Base-by-base conservation (phyloP, 169 alveolate species). In the Cyclospora cayetanensis region DNA sequence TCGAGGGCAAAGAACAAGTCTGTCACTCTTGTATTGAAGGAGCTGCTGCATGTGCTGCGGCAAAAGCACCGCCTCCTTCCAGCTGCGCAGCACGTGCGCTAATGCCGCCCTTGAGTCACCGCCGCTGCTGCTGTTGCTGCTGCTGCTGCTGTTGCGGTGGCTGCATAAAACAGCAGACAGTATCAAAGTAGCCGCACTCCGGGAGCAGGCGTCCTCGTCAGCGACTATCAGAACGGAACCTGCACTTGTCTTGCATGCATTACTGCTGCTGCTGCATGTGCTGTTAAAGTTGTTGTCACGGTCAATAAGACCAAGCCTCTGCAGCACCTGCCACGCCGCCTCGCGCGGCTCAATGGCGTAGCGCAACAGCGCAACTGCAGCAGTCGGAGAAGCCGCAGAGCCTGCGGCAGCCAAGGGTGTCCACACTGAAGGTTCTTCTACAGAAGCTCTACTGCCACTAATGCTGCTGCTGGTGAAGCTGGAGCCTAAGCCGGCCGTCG, bases 211-310 rank as follows among this genome's bases (percentile, higher is more conserved):
- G 37, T 74, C 85, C 7, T 27, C n/a, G 65, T 50, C 39, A n/a
- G 34, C 55, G 25, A 74, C 85, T n/a, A 74, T 63, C 37, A 74
- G 39, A 7, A 74, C 85, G 39, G 85, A 74, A 4, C 85, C 85
- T 4, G 52, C 18, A 34, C 34, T 15, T 76, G 43, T 35, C 43
- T 55, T 55, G 41, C 79, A 22, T 41, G 52, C 0, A 46, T 46
- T 15, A 46, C 79, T 27, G 79, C 79, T 27, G 79, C 79, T 66
- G 79, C 79, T 66, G 79, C n/a, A n/a, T n/a, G n/a, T n/a, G n/a
- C n/a, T n/a, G n/a, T n/a, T n/a, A 4, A 2, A 1, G 41, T 4
- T 15, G 2, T n/a, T 2, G 35, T 34, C 31, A 5, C 55, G 15
- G 20, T 63, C 74, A 31, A 4, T 34, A 34, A 35, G 43, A 22